These are phyloP conservation scores for Neocatenulostroma microsporum DNA, from an alignment of 2,329 filamentous ascomycete genomes.

Conservation along the genomic window DNA sequence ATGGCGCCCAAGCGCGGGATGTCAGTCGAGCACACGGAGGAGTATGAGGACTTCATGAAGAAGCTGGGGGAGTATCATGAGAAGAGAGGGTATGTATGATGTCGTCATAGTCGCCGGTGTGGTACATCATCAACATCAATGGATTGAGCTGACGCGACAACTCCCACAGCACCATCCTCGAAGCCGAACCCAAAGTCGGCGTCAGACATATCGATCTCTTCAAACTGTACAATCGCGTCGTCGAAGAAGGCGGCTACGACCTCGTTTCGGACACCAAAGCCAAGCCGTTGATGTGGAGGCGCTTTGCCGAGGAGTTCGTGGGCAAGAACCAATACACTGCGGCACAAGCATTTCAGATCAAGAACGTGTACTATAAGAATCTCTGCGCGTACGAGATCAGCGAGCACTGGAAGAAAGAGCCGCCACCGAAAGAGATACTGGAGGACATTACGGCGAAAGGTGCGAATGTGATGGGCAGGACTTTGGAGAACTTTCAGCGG, in stretches of 20 bases:
- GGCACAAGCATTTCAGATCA: slow-evolving; percentile 75
- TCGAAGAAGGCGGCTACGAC: slow-evolving; percentile 76
- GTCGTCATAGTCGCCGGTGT: too few species aligned
- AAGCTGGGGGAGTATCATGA: slow-evolving; percentile 66
- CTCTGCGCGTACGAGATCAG: slow-evolving; percentile 77
- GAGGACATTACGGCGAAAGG: slow-evolving; percentile 75
- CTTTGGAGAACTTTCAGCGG: slow-evolving; percentile 62
- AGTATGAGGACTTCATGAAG: slow-evolving; percentile 72
- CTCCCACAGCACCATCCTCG: slow-evolving; percentile 55
- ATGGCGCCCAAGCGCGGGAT: slow-evolving; percentile 43
- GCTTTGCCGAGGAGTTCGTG: slow-evolving; percentile 67
- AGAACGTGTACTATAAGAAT: slow-evolving; percentile 84
- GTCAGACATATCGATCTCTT: slow-evolving; percentile 67
- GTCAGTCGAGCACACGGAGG: slow-evolving; percentile 45
- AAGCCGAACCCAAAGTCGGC: slow-evolving; percentile 74
- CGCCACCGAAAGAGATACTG: slow-evolving; percentile 79
- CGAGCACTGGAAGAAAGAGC: slow-evolving; percentile 67
- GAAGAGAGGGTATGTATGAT: slow-evolving; percentile 55
- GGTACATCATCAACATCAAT: too few species aligned
- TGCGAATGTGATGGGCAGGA: slow-evolving; percentile 68
- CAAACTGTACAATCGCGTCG: slow-evolving; percentile 70
- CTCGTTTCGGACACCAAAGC: slow-evolving; percentile 58
- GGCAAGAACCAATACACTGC: slow-evolving; percentile 67
- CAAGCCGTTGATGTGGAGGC: slow-evolving; percentile 80
- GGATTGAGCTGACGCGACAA: slow-evolving; percentile 14